Evolutionary conservation across 257 asterid species (phyloP).

Genomic region (Plantago major): DNA sequence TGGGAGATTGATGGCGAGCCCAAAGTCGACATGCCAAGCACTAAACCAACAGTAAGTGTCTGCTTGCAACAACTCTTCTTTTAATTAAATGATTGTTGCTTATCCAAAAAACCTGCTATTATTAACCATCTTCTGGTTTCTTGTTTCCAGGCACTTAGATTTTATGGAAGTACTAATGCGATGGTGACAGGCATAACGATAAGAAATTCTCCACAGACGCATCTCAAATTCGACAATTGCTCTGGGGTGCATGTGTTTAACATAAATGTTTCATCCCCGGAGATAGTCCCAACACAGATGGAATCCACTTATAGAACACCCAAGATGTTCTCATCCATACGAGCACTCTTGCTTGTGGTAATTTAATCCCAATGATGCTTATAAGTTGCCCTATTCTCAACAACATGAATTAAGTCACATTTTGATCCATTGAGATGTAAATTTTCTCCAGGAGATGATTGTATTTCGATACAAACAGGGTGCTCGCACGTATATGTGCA

Average conservation of each 20-base stretch:
- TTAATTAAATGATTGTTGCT: not conserved
- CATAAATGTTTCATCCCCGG: constrained; percentile 41
- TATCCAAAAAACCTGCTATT: not conserved
- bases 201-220: constrained; percentile 44
- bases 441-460: constrained; percentile 43
- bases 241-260: constrained; percentile 31
- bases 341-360: constrained; percentile 43
- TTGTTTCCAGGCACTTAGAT: constrained; percentile 41
- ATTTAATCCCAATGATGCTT: not conserved
- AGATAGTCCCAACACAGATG: constrained; percentile 57
- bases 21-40: constrained; percentile 32
- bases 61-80: too few relatives aligned
- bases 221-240: constrained; percentile 46
- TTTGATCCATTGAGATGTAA: not conserved
- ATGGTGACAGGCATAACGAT: constrained; percentile 42
- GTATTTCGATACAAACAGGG: constrained; percentile 50
- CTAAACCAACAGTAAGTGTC: constrained; percentile 47
- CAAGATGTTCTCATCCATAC: constrained; percentile 36
- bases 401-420: not conserved
- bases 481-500: constrained; percentile 29
- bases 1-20: constrained; percentile 31
- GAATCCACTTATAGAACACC: constrained; percentile 51
- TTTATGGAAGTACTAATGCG: constrained; percentile 32
- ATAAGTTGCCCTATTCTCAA: not conserved
- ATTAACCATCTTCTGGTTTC: not conserved